Evolutionary conservation across 2,329 filamentous ascomycete species (phyloP).

Genomic region (Drechslera avenae): DNA sequence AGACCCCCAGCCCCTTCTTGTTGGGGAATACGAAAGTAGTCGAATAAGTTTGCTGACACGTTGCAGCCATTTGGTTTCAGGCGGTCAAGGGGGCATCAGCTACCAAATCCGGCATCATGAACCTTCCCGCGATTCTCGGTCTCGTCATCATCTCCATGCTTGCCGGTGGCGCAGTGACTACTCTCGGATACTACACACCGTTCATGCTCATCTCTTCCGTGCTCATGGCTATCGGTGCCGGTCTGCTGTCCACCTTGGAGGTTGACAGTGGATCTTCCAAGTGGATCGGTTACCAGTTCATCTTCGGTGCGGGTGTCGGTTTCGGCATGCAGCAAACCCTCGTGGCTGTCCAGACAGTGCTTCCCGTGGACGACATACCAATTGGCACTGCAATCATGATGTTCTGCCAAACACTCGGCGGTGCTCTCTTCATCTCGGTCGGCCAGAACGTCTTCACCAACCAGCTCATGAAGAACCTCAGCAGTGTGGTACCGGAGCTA

Average conservation of each 20-base stretch:
- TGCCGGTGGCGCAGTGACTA: conserved; percentile 48
- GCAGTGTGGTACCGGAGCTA: conserved; percentile 47
- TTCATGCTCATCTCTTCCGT: conserved; percentile 53
- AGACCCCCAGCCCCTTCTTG: no score
- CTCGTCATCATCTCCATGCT: conserved; percentile 53
- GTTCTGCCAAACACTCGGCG: conserved; percentile 55
- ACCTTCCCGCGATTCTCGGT: conserved; percentile 54
- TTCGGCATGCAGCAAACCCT: conserved; percentile 56
- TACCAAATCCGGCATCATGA: conserved; percentile 56
- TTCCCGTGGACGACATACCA: conserved; percentile 52
- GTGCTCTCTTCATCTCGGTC: conserved; percentile 56
- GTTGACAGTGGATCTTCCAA: conserved; percentile 44
- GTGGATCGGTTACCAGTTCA: conserved; percentile 50
- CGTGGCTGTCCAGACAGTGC: conserved; percentile 53
- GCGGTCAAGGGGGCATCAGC: conserved; percentile 55
- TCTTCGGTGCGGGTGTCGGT: conserved; percentile 52
- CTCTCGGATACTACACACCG: conserved; percentile 56
- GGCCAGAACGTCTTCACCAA: conserved; percentile 59
- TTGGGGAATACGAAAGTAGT: no score
- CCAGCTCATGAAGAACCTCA: conserved; percentile 52
- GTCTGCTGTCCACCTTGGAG: conserved; percentile 53
- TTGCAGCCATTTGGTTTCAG: conserved; percentile 55
- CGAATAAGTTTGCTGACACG: conserved; percentile 13
- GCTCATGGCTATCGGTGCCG: conserved; percentile 54
- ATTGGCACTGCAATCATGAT: conserved; percentile 56